phyloP scores from a whole-genome alignment of 352 stramenopile species.

The Phytophthora rubi region DNA sequence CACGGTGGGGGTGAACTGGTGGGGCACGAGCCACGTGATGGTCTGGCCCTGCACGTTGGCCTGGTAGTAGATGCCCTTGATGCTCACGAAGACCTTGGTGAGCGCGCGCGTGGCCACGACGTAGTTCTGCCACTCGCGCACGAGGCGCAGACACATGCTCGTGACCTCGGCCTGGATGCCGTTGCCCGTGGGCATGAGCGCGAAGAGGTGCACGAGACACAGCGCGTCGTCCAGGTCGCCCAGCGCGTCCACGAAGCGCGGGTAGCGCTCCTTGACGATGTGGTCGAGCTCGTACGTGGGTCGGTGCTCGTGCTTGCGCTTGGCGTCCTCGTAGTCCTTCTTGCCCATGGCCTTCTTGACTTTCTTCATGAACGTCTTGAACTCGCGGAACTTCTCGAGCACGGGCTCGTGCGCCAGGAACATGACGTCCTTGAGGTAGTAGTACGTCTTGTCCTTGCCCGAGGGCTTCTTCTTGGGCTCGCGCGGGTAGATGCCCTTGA shows the following conservation, averaged over 20 bases:
- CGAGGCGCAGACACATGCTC: constrained; percentile 92
- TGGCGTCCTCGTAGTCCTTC: constrained; percentile 83
- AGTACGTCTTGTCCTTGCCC: constrained; percentile 98
- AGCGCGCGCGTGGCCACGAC: constrained; percentile 91
- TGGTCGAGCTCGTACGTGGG: constrained; percentile 97
- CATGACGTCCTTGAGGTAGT: constrained; percentile 99
- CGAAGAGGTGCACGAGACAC: constrained; percentile 97
- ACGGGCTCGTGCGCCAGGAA: constrained; percentile 98
- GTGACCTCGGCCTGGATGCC: constrained; percentile 89
- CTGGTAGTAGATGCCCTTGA: constrained; percentile 99
- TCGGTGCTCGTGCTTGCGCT: constrained; percentile 85
- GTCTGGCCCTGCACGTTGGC: constrained; percentile 92
- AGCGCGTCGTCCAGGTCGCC: constrained; percentile 99
- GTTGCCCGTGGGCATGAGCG: constrained; percentile 93
- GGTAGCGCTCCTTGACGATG: constrained; percentile 99
- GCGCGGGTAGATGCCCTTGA: constrained; percentile 99
- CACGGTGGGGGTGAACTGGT: constrained; percentile 98
- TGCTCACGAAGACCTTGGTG: constrained; percentile 98
- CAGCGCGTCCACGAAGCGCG: constrained; percentile 97
- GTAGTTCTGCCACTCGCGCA: constrained; percentile 97
- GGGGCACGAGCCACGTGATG: constrained; percentile 98
- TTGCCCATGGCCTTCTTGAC: constrained; percentile 87
- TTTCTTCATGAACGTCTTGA: constrained; percentile 99
- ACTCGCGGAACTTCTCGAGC: constrained; percentile 98
- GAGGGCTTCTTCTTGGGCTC: constrained; percentile 95